phyloP scores from a whole-genome alignment of 352 stramenopile species.

The Pythium rishiriense region DNA sequence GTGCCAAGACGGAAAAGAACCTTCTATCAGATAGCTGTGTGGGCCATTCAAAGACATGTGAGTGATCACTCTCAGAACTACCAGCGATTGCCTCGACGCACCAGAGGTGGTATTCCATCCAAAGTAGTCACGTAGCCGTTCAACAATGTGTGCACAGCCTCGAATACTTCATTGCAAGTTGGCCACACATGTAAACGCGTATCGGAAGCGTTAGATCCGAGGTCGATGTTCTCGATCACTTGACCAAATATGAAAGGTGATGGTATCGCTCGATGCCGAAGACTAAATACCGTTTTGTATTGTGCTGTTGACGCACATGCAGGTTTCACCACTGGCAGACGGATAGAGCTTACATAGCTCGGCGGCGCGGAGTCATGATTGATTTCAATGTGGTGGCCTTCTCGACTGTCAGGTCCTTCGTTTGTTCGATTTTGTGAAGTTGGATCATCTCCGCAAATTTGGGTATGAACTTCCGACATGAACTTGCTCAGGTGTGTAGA shows the following conservation, averaged over 20 bases:
- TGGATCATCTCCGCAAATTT: constrained; percentile 34
- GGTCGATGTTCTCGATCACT: constrained; percentile 18
- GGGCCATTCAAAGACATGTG: not conserved
- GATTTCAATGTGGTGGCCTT: not conserved
- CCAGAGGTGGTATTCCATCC: constrained; percentile 40
- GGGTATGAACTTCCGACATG: constrained; percentile 32
- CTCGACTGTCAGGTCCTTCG: not conserved
- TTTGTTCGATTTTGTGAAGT: not conserved
- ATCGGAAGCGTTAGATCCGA: not conserved
- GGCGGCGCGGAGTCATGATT: not conserved
- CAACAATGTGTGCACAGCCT: constrained; percentile 42
- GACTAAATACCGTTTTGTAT: constrained; percentile 34
- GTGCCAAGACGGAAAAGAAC: constrained; percentile 19
- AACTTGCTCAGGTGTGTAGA: constrained; percentile 37
- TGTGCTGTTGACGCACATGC: constrained; percentile 12
- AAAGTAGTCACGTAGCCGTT: constrained; percentile 47
- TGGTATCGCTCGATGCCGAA: constrained; percentile 23
- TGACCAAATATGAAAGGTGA: constrained; percentile 21
- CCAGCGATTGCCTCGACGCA: constrained; percentile 15
- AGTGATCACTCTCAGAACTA: not conserved
- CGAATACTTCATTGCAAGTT: constrained; percentile 39
- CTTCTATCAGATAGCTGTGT: constrained; percentile 18
- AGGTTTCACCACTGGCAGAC: not conserved
- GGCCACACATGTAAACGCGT: constrained; percentile 22
- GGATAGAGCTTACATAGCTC: not conserved